Percentiles rank a stretch among this genome's conserved stretches.
Evolutionary conservation across 108 stramenopile genomes (phyloP).

Genomic region (Chaetoceros muelleri): DNA sequence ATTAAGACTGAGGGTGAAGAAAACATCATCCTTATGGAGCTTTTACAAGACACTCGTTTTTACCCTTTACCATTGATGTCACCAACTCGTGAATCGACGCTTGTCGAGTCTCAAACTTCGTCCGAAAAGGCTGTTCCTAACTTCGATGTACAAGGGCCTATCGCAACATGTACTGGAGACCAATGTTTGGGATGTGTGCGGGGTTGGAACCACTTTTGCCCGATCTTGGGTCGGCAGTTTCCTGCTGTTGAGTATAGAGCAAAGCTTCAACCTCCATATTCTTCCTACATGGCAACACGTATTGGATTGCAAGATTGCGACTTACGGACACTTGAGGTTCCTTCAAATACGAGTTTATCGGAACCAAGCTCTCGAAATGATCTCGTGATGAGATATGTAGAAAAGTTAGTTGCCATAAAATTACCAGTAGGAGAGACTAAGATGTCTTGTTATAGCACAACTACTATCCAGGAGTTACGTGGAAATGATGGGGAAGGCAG

Average conservation of each 20-base stretch:
- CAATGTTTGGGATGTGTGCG: constrained; percentile 70
- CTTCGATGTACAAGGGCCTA: constrained; percentile 68
- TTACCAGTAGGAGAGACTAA: not conserved
- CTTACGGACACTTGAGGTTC: not conserved
- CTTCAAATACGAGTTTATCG: constrained; percentile 27
- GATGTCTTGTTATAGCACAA: not conserved
- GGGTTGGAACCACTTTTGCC: constrained; percentile 78
- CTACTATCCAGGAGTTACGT: not conserved
- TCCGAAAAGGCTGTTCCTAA: constrained; percentile 37
- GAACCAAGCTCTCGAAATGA: constrained; percentile 48
- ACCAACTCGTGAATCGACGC: constrained; percentile 25
- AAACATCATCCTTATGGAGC: constrained; percentile 49
- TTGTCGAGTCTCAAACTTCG: constrained; percentile 21
- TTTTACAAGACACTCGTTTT: constrained; percentile 69
- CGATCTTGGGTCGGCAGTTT: constrained; percentile 47
- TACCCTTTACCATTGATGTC: constrained; percentile 62
- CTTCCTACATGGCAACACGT: constrained; percentile 61
- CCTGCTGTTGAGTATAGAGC: constrained; percentile 60
- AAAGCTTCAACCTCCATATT: constrained; percentile 59
- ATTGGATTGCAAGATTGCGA: constrained; percentile 61
- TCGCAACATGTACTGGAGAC: constrained; percentile 73
- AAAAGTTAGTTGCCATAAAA: constrained; percentile 49
- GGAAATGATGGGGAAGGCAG: not conserved
- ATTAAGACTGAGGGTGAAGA: not conserved
- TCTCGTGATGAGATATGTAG: constrained; percentile 58